phyloP scores from a whole-genome alignment of 2,329 filamentous ascomycete species.

The Lasiodiplodia theobromae region DNA sequence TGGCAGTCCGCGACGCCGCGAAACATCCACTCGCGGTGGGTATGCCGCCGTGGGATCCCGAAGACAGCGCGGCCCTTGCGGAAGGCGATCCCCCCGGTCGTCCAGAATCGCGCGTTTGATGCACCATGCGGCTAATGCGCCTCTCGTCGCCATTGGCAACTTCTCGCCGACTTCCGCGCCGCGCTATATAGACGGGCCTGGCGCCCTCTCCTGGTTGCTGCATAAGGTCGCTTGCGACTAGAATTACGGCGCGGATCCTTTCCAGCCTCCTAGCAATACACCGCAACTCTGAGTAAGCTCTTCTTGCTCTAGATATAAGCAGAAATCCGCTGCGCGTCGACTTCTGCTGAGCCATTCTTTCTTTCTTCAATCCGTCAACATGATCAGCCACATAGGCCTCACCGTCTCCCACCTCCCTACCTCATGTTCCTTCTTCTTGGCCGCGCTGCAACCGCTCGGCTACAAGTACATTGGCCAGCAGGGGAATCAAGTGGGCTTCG shows the following conservation, averaged over 20 bases:
- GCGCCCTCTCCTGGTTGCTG: background rate
- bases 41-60: slow-evolving; percentile 12
- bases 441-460: slow-evolving; percentile 78
- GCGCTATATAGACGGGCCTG: slow-evolving; percentile 24
- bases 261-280: slow-evolving; percentile 18
- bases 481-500: slow-evolving; percentile 68
- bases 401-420: slow-evolving; percentile 79
- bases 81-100: background rate
- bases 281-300: slow-evolving; percentile 25
- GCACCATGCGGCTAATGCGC: slow-evolving; percentile 16
- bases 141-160: slow-evolving; percentile 18
- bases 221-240: slow-evolving; percentile 1
- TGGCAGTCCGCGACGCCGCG: background rate
- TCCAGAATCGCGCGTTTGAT: slow-evolving; percentile 2
- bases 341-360: background rate
- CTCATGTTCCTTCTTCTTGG: slow-evolving; percentile 83
- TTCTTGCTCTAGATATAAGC: background rate
- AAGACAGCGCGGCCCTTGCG: slow-evolving; percentile 1
- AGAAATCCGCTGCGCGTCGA: background rate
- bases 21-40: slow-evolving; percentile 8
- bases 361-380: slow-evolving; percentile 39
- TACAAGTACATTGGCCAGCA: slow-evolving; percentile 73
- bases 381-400: slow-evolving; percentile 69
- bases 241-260: background rate
- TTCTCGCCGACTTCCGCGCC: slow-evolving; percentile 11